These are phyloP conservation scores for Emmonsia crescens DNA, from an alignment of 2,329 filamentous ascomycete genomes.

Conservation along the genomic window DNA sequence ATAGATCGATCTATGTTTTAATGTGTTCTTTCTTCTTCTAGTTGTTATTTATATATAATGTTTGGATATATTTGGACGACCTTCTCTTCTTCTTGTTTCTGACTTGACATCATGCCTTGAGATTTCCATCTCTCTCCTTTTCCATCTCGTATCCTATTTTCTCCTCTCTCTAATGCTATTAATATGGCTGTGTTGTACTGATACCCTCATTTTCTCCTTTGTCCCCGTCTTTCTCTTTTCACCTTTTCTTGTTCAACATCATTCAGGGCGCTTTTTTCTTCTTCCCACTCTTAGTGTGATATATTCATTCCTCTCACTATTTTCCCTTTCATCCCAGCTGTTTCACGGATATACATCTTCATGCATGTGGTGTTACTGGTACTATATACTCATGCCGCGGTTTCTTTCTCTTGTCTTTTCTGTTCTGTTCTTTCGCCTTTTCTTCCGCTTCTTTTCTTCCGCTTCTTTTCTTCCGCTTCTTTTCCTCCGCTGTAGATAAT, in stretches of 20 bases:
- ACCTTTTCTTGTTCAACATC: not conserved
- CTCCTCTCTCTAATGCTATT: not conserved
- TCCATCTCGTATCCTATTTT: no score
- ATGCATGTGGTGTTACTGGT: no score
- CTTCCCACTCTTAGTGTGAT: no score
- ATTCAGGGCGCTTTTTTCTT: not conserved
- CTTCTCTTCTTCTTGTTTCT: not conserved
- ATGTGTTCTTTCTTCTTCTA: slow-evolving; percentile 6
- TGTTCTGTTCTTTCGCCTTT: no score
- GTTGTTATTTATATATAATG: not conserved
- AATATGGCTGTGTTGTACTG: not conserved
- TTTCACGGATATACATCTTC: no score
- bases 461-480: no score
- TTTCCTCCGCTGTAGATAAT: not conserved
- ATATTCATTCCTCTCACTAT: no score
- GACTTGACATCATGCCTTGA: not conserved
- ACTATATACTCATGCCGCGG: no score
- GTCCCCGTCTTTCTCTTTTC: not conserved
- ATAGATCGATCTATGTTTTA: no score
- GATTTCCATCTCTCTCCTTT: not conserved
- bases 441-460: no score
- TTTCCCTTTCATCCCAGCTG: no score
- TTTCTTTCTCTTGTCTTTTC: no score
- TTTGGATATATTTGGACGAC: not conserved
- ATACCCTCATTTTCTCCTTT: not conserved